A percentile compares a stretch with the other conserved stretches of the same genome.
Evolutionary conservation across 1,284 basidiomycete genomes (phyloP).

Genomic region (Cryptococcus floricola): DNA sequence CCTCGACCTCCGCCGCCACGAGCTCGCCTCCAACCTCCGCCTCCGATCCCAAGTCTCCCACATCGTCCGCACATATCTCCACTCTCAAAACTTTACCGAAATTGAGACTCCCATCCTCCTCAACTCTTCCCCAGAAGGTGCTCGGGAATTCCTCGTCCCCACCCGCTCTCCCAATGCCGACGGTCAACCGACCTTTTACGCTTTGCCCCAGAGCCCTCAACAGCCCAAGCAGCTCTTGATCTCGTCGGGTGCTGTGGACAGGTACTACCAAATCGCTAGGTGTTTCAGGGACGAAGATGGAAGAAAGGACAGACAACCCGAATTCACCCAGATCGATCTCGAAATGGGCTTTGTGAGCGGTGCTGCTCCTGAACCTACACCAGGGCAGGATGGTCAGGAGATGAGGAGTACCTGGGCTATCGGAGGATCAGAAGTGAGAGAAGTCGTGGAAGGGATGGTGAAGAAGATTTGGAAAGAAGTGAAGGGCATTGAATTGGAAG

Average conservation of each 20-base stretch:
- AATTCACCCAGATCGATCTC: conserved; percentile 94
- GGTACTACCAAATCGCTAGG: conserved; percentile 86
- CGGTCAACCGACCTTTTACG: conserved; percentile 67
- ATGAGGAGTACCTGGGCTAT: conserved; percentile 64
- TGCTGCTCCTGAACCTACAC: conserved; percentile 46
- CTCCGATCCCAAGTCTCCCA: conserved; percentile 76
- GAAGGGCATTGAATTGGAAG: conserved; percentile 58
- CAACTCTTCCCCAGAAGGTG: conserved; percentile 89
- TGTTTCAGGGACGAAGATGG: conserved; percentile 96
- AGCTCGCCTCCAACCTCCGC: conserved; percentile 70
- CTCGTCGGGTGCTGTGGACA: conserved; percentile 81
- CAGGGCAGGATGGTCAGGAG: conserved; percentile 28
- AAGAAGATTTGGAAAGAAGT: conserved; percentile 66
- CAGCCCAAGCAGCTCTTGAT: conserved; percentile 93
- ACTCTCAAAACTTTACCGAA: conserved; percentile 76
- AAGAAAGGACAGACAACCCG: conserved; percentile 88
- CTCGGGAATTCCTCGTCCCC: conserved; percentile 89
- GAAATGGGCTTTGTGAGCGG: conserved; percentile 95
- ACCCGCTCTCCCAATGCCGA: conserved; percentile 54
- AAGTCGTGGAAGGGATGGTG: conserved; percentile 68
- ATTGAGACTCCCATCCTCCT: conserved; percentile 92
- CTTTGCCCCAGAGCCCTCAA: conserved; percentile 89
- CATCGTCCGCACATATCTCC: conserved; percentile 66
- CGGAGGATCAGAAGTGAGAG: conserved; percentile 72
- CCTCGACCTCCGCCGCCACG: conserved; percentile 76